phyloP scores from a whole-genome alignment of 2,329 filamentous ascomycete species.

The Fusarium coffeatum region DNA sequence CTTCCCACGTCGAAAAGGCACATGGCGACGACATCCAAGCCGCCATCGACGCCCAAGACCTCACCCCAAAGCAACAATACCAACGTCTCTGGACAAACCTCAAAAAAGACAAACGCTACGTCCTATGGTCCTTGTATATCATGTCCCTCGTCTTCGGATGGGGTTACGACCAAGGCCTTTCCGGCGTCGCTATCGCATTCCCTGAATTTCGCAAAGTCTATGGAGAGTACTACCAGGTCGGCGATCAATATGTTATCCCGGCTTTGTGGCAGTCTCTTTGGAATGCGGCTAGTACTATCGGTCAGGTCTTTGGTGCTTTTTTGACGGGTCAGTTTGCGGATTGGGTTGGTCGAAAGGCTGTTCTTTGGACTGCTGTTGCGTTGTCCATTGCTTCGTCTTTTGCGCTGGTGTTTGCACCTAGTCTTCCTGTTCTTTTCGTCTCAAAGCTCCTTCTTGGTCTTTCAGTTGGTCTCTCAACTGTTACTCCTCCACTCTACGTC shows the following conservation, averaged over 20 bases:
- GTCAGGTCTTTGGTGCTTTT: slow-evolving; percentile 46
- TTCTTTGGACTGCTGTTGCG: slow-evolving; percentile 42
- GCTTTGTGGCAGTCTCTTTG: slow-evolving; percentile 54
- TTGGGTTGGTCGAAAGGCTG: slow-evolving; percentile 35
- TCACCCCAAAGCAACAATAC: slow-evolving; percentile 46
- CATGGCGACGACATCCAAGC: slow-evolving; percentile 17
- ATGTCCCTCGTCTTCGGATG: slow-evolving; percentile 52
- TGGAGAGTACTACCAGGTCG: slow-evolving; percentile 49
- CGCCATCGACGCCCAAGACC: slow-evolving; percentile 30
- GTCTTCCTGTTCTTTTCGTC: slow-evolving; percentile 45
- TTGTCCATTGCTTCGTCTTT: slow-evolving; percentile 45
- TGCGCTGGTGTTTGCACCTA: slow-evolving; percentile 46
- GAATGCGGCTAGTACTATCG: slow-evolving; percentile 53
- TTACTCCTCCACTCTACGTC: slow-evolving; percentile 46
- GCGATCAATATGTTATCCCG: slow-evolving; percentile 49
- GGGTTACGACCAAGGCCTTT: slow-evolving; percentile 53
- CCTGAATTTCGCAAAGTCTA: slow-evolving; percentile 51
- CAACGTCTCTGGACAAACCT: slow-evolving; percentile 45
- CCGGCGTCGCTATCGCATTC: slow-evolving; percentile 52
- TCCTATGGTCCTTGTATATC: slow-evolving; percentile 47
- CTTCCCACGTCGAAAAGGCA: slow-evolving; percentile 17
- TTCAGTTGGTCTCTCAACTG: slow-evolving; percentile 45
- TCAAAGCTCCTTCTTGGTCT: slow-evolving; percentile 46
- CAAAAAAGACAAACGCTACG: slow-evolving; percentile 46
- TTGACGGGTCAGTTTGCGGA: slow-evolving; percentile 46